These are phyloP conservation scores for Lactifluus hygrophoroides DNA, from an alignment of 768 basidiomycete genomes.

Conservation along the genomic window DNA sequence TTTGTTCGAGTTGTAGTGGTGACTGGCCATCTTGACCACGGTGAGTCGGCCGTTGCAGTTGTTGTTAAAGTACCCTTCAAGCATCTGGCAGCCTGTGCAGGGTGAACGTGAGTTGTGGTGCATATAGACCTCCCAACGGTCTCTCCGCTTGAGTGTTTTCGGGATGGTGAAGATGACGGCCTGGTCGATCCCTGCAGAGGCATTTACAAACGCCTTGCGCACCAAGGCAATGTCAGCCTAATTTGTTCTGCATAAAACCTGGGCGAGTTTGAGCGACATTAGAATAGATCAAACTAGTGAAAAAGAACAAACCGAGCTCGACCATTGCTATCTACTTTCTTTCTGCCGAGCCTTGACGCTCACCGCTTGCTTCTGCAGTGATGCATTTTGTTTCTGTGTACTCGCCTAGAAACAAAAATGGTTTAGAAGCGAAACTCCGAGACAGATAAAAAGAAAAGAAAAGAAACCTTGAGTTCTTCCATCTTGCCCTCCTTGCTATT, in stretches of 20 bases:
- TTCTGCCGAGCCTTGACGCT: constrained; percentile 81
- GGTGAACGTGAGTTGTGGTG: no score
- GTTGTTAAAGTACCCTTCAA: no score
- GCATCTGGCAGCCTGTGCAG: no score
- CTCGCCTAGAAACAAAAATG: constrained; percentile 41
- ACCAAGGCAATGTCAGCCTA: constrained; percentile 48
- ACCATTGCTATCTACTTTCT: constrained; percentile 78
- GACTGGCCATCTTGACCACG: no score
- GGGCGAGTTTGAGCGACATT: no score
- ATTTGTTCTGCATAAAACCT: constrained; percentile 60
- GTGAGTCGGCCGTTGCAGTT: no score
- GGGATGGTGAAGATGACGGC: no score
- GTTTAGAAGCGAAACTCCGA: not conserved
- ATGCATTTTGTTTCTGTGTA: constrained; percentile 73
- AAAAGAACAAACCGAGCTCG: constrained; percentile 62
- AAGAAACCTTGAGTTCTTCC: constrained; percentile 74
- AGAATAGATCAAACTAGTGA: not conserved
- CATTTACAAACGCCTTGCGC: not conserved
- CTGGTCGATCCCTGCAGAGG: constrained; percentile 7
- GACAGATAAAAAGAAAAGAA: not conserved
- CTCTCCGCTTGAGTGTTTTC: no score
- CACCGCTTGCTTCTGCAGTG: constrained; percentile 72
- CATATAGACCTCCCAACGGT: no score
- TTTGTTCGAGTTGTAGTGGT: no score
- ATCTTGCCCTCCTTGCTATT: constrained; percentile 98